phyloP scores from a whole-genome alignment of 306 rosid species.

The Gillenia trifoliata region DNA sequence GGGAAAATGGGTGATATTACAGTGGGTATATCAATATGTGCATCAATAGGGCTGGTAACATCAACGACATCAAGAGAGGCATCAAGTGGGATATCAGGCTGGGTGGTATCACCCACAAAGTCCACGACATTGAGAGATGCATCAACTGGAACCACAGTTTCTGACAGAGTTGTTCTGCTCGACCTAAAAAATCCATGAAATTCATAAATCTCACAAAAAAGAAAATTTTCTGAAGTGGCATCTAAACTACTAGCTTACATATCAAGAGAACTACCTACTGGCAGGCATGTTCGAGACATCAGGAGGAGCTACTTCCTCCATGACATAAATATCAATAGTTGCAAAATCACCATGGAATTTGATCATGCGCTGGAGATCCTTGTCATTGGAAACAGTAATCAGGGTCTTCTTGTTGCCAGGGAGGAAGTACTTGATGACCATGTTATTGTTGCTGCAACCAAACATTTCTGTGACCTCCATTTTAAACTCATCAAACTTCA shows the following conservation, averaged over 20 bases:
- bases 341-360: constrained; percentile 63
- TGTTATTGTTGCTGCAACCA: constrained; percentile 36
- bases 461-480: constrained; percentile 80
- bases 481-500: constrained; percentile 68
- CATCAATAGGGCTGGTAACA: constrained; percentile 49
- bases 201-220: constrained; percentile 20
- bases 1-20: constrained; percentile 47
- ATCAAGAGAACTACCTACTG: constrained; percentile 79
- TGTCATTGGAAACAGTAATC: constrained; percentile 90
- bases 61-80: constrained; percentile 42
- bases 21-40: constrained; percentile 37
- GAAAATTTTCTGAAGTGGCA: constrained; percentile 10
- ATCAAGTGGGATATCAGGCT: constrained; percentile 31
- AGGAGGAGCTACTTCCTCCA: constrained; percentile 54
- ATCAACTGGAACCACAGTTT: constrained; percentile 61
- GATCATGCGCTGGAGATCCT: constrained; percentile 85
- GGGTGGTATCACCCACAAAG: constrained; percentile 39
- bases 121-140: constrained; percentile 28
- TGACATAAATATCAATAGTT: constrained; percentile 60
- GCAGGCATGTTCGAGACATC: constrained; percentile 80
- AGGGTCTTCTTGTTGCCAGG: constrained; percentile 88
- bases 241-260: constrained; percentile 22
- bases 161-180: constrained; percentile 96
- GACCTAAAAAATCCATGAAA: constrained; percentile 55
- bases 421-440: constrained; percentile 80